Conservation (phyloP, 106 monocot species). For the Allium cepa region DNA sequence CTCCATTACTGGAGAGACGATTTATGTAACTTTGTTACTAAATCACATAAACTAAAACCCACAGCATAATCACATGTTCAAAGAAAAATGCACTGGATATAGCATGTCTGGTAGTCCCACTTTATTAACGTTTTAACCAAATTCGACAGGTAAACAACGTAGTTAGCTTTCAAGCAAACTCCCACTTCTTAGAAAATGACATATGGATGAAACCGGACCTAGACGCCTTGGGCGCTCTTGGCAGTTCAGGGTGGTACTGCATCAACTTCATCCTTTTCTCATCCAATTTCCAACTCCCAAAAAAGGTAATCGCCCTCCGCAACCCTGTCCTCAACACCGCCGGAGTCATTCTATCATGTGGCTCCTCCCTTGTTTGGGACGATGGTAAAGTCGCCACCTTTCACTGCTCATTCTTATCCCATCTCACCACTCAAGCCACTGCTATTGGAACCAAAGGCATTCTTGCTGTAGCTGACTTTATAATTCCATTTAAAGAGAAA, state of each 20-base stretch:
- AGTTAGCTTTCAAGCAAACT: conserved; percentile 24
- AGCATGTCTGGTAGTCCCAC: no score
- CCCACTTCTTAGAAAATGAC: conserved; percentile 59
- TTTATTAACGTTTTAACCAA: no score
- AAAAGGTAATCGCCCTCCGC: conserved; percentile 26
- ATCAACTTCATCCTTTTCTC: conserved; percentile 69
- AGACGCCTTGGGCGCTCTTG: conserved; percentile 70
- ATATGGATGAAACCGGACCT: conserved; percentile 85
- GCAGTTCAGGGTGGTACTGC: conserved; percentile 80
- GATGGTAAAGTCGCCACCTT: conserved; percentile 60
- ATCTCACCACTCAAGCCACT: conserved; percentile 46
- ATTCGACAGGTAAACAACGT: conserved; percentile 36
- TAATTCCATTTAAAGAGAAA: conserved; percentile 57
- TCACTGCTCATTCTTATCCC: conserved; percentile 53
- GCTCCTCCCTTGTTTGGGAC: conserved; percentile 51
- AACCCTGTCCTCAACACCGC: conserved; percentile 34
- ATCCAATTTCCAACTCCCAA: conserved; percentile 48
- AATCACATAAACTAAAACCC: no score
- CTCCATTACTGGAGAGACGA: no score
- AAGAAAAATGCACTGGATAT: no score
- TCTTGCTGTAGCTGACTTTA: conserved; percentile 42
- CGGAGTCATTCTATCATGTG: conserved; percentile 58
- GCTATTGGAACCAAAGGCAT: conserved; percentile 50
- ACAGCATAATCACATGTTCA: no score
- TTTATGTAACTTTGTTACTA: no score